Percentiles rank a stretch among this genome's conserved stretches.
phyloP scores from a whole-genome alignment of 139 green algal genomes.

The Mesostigma viride region DNA sequence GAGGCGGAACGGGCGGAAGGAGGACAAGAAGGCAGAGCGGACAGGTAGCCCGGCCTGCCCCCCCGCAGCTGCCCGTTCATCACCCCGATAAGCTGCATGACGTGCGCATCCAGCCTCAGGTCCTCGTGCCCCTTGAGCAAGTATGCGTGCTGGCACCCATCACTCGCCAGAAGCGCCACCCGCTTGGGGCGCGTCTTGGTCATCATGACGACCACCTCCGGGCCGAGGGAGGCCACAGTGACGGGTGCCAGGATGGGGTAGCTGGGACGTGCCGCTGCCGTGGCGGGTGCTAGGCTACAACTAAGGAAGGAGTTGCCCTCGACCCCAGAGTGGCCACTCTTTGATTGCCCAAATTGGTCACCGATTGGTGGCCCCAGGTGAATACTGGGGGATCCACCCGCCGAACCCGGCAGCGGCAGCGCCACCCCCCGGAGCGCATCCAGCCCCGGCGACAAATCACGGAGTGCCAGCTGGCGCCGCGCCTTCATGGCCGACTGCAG shows the following conservation, averaged over 20 bases:
- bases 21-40: neutral
- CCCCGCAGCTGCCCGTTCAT: neutral
- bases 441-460: too few species aligned
- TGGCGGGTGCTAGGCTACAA: too few species aligned
- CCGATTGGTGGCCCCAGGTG: neutral
- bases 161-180: constrained; percentile 53
- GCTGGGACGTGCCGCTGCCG: neutral
- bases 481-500: too few species aligned
- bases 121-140: constrained; percentile 84
- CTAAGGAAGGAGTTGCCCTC: neutral
- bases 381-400: neutral
- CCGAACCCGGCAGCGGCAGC: neutral
- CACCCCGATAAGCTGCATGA: constrained; percentile 49
- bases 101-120: constrained; percentile 62
- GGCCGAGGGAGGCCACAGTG: neutral
- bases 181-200: constrained; percentile 85
- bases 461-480: too few species aligned
- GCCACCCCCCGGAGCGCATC: neutral
- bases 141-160: constrained; percentile 57
- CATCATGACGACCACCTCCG: constrained; percentile 17
- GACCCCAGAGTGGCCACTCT: neutral
- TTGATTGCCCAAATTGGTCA: constrained; percentile 16
- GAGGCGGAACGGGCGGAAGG: too few species aligned
- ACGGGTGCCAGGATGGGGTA: neutral
- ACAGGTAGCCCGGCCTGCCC: neutral